A percentile compares a stretch with the other conserved stretches of the same genome.
These are phyloP conservation scores for Phaeosphaeria sp. DNA, from an alignment of 2,329 filamentous ascomycete species.

Conservation along the genomic window DNA sequence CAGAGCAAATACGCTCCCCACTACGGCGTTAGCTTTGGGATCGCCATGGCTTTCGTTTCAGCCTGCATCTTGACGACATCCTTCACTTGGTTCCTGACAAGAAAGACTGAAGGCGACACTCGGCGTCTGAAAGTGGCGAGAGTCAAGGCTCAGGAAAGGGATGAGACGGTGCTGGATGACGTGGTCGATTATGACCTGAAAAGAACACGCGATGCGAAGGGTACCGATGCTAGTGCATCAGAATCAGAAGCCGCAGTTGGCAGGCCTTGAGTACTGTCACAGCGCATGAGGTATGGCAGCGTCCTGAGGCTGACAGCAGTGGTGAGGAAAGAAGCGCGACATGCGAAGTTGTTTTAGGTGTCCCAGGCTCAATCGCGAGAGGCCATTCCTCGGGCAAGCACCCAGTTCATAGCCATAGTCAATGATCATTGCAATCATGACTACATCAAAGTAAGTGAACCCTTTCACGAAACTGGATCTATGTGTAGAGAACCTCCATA, in stretches of 20 bases:
- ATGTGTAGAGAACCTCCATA: no score
- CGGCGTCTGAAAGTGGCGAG: slow-evolving; percentile 22
- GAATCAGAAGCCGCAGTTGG: neutral
- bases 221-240: neutral
- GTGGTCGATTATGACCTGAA: neutral
- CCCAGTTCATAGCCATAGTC: no score
- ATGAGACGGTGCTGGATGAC: neutral
- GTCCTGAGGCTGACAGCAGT: no score
- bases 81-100: slow-evolving; percentile 53
- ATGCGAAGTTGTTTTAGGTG: neutral
- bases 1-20: slow-evolving; percentile 51
- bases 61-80: slow-evolving; percentile 50
- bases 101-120: slow-evolving; percentile 49
- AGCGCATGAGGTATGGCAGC: no score
- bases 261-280: neutral
- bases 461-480: no score
- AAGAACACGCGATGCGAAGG: neutral
- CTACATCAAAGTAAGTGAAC: no score
- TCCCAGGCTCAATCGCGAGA: no score
- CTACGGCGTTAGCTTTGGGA: slow-evolving; percentile 47
- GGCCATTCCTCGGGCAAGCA: no score
- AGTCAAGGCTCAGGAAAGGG: slow-evolving; percentile 10
- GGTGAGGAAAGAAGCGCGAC: neutral
- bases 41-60: slow-evolving; percentile 46
- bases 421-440: no score